Base-by-base conservation (phyloP, 1,139 yeast genomes). In the Dujonia santamariae region DNA sequence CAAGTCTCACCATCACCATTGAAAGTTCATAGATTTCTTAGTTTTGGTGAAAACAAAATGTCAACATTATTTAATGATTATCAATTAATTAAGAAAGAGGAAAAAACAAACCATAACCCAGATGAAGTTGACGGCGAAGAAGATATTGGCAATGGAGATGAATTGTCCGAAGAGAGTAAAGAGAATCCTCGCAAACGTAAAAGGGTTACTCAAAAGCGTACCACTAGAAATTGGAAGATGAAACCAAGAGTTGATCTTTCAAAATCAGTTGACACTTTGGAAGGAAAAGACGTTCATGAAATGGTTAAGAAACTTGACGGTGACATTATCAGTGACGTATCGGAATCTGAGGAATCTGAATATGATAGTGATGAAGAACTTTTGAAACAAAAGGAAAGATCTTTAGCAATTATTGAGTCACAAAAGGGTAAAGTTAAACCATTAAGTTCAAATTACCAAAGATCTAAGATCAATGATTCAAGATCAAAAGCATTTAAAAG, bases 221-320 rank as follows among this genome's bases (percentile, higher is more conserved):
- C 79, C 3, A 80, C 87, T 0, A 63, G 82, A 43, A 64, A 82
- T 38, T 78, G 75, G 52, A 75, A 72, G 39, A 69, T 80, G 54
- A 72, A 69, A 40, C 77, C 80, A 1, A 49, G 67, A 8, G 50
- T 53, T 13, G 33, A 30, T 1, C 30, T 24, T 4, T 44, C 51
- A 26, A 52, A 54, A 1, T 59, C 52, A 3, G 43, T 32, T 2
- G 71, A 63, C 35, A 44, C 43, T 3, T 44, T 67, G 26, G 56
- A 54, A 18, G 51, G 52, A 7, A 59, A 63, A 26, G 58, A 75
- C 42, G 51, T 76, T 7, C 78, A 72, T 33, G 54, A 61, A 13
- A 65, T 59, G 37, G 56, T 75, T 19, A 51, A 53, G 28, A 50
- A 53, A 19, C 40, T 68, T 4, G 52, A 62, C 7, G 47, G 43